phyloP scores from a whole-genome alignment of 108 stramenopile species.

The Skeletonema tropicum region DNA sequence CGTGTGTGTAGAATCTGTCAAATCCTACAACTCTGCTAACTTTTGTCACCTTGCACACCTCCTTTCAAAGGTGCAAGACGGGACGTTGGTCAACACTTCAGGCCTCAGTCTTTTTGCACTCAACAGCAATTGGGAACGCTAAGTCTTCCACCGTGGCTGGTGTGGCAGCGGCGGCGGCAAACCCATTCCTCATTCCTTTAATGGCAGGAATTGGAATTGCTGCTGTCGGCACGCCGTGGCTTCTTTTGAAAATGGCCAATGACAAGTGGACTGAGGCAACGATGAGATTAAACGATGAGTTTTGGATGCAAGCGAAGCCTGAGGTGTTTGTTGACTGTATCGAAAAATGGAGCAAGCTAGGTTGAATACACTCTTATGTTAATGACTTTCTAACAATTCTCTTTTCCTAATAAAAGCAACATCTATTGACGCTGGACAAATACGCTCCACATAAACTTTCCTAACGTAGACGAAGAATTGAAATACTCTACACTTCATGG shows the following conservation, averaged over 20 bases:
- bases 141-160: conserved; percentile 38
- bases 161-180: conserved; percentile 34
- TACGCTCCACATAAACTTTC: no score
- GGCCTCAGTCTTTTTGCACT: conserved; percentile 52
- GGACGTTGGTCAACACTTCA: conserved; percentile 50
- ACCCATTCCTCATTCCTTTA: conserved; percentile 46
- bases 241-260: conserved; percentile 40
- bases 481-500: neutral
- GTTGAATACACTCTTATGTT: neutral
- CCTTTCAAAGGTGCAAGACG: conserved; percentile 38
- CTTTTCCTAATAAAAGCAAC: neutral
- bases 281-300: conserved; percentile 50
- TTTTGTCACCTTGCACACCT: neutral
- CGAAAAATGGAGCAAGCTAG: conserved; percentile 60
- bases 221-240: conserved; percentile 46
- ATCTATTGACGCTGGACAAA: neutral
- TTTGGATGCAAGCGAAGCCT: conserved; percentile 69
- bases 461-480: no score
- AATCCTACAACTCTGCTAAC: neutral
- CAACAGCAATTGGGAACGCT: conserved; percentile 57
- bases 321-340: conserved; percentile 79
- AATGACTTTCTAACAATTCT: neutral
- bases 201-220: conserved; percentile 35
- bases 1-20: no score
- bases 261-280: conserved; percentile 72